Evolutionary conservation across 148 eudicot species (phyloP), one percentile per base, ranked within the genome.

Genomic region (Rhododendron ovatum): DNA sequence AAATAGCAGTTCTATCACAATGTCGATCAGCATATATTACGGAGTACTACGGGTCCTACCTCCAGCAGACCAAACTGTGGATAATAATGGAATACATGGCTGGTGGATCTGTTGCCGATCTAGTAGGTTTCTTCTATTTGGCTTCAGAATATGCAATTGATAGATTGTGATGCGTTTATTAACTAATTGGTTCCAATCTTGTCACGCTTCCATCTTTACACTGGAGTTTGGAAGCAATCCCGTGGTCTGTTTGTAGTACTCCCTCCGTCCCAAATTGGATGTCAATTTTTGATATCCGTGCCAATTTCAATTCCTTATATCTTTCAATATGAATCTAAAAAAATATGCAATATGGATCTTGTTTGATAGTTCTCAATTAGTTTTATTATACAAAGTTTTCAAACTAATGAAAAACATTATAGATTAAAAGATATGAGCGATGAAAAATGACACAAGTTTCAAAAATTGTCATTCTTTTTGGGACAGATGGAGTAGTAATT

Each of bases 61-160:
- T 96, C 74, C 94, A 96, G 73, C 97, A 96, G 91, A 94, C 99
- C 75, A 96, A 94, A 90, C 89, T 96, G 65, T 95, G 95, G 96
- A 96, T 96, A 84, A 92, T 95, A 87, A 96, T 96, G 99, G 99
- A 96, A 88, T 96, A 93, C 91, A 96, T 96, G 99, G 98, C 99
- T 86, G 99, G 99, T 87, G 99, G 99, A 79, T 96, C 99, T 78
- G 99, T 96, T 86, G 99, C 99, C 87, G 99, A 96, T 90, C 90
- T 96, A 84, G 99, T 96, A 94, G 78, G 94, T 93, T 78, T 87
- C 91, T 85, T 14, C 35, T 81, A 78, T 83, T 80, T 24, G 65
- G 65, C 81, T 83, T 79, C 24, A 50, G 33, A 51, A 51, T 83
- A 63, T 69, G 43, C n/a, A 51, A 7, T 48, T 47, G 30, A 77